Conservation (phyloP, 2,329 filamentous ascomycete genomes). For the Stenocarpella maydis region DNA sequence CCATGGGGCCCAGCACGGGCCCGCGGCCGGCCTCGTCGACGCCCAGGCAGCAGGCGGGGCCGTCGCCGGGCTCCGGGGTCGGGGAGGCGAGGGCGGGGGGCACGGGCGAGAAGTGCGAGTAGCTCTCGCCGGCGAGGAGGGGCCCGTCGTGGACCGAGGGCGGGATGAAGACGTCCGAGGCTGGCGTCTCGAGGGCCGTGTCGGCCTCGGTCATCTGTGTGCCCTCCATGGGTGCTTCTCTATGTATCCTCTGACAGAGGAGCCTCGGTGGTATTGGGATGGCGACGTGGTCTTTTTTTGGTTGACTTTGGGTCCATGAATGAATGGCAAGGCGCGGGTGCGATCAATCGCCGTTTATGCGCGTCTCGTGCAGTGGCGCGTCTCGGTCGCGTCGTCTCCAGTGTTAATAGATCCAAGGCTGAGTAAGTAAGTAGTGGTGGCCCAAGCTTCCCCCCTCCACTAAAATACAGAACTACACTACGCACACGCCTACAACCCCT, state of each 20-base stretch:
- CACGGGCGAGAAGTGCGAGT: constrained; percentile 75
- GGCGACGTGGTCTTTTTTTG: not conserved
- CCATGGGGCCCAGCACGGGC: constrained; percentile 86
- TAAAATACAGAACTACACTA: not conserved
- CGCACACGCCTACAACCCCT: not conserved
- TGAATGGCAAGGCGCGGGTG: constrained; percentile 9
- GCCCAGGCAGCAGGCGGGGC: constrained; percentile 77
- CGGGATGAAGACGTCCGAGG: constrained; percentile 63
- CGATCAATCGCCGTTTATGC: constrained; percentile 4
- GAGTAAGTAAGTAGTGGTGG: constrained; percentile 5
- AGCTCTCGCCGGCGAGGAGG: constrained; percentile 72
- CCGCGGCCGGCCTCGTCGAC: constrained; percentile 95
- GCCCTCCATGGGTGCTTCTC: constrained; percentile 48
- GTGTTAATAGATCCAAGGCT: no score
- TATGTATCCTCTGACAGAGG: not conserved
- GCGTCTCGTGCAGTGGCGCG: constrained; percentile 13
- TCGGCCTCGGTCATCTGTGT: constrained; percentile 47
- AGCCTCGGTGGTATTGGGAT: not conserved
- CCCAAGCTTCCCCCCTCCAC: constrained; percentile 5
- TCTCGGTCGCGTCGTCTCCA: constrained; percentile 17
- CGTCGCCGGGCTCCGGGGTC: constrained; percentile 40
- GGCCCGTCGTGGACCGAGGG: constrained; percentile 69
- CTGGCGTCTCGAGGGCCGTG: constrained; percentile 46
- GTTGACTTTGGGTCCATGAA: constrained; percentile 17
- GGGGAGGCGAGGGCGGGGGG: constrained; percentile 65